Base-by-base conservation (phyloP, 2,329 filamentous ascomycete species). In the Microthyrium microscopicum region DNA sequence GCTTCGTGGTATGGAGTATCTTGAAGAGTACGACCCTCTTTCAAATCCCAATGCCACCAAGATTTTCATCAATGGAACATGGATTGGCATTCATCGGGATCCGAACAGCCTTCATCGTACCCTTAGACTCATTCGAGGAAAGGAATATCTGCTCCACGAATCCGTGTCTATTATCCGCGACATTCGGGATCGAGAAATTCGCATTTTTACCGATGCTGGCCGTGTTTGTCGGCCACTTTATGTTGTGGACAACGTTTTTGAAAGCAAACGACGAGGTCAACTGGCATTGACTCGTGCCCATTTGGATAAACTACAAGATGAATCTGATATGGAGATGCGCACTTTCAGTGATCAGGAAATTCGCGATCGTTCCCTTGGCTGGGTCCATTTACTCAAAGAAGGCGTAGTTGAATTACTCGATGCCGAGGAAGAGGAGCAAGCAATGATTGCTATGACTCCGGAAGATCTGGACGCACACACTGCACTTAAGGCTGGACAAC, bases 391-490 rank as follows among this genome's bases (percentile, higher is more conserved):
- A 26, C 73, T 93, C 27, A 71, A 77, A 37, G 70, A 73, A 9
- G 89, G 87, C 55, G 82, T 84, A 3, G 79, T 98, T 24, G 89
- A 98, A 52, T 95, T 94, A 49, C 70, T 98, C 8, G 89, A 98
- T 53, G 89, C 89, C 0, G 91, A 98, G 51, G 91, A 98, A 62
- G 89, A 98, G 53, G 91, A 98, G 55, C 92, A 84, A 0, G 77
- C 89, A 25, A 98, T 98, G 89, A 98, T 98, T 49, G 83, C 85
- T 55, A 98, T 98, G 87, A 91, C 84, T 0, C 89, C 89, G 0
- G 87, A 95, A 52, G 89, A 95, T 50, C 62, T 98, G 24, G 84
- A 93, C 39, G 61, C 63, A 36, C 60, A 61, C 46, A 54, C 52
- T 32, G 47, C 50, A 16, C 48, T 61, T 39, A 54, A 54, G 26